Evolutionary conservation across 306 rosid species (phyloP), one percentile per base, ranked within the genome.

Genomic region (Astragalus glycyphyllos): DNA sequence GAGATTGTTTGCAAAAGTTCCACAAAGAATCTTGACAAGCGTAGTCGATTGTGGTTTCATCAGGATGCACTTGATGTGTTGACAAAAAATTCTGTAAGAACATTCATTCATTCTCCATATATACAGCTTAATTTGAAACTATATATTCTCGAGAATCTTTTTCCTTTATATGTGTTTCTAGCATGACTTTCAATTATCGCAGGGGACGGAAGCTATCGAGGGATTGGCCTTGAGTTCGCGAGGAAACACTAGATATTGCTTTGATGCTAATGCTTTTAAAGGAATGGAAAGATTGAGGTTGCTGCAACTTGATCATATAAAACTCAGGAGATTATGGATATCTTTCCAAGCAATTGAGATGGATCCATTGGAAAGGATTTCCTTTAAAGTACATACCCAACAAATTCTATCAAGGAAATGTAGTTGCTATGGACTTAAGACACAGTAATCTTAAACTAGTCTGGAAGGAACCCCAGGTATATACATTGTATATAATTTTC

Each of bases 341-440:
- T 69, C 13, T 87, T 71, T 58, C 80, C 0, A 8, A 68, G 8
- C 7, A 75, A 1, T 3, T 84, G 8, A 75, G 62, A 31, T 84
- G 84, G 86, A 0, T 84, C 3, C 38, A 14, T 63, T 84, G 88
- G 88, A 57, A 68, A 26, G 78, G 80, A 35, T 81, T 63, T 50
- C 72, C 82, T 3, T 64, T 78, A 6, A 50, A 45, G 17, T 78
- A 10, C 34, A 50, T 20, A 0, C 93, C 87, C 1, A n/a, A 37
- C 0, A 37, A 67, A 40, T 63, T 85, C 4, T 6, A 51, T 57
- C 80, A 20, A 0, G 16, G 5, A 15, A 23, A 14, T 7, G 8
- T 81, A 4, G 77, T 85, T 75, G 81, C 46, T 5, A 12, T 83
- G 1, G 67, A 69, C n/a, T 16, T 85, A 29, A 51, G 54, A 51